A percentile compares a stretch with the other conserved stretches of the same genome.
Evolutionary conservation across 1,139 yeast species (phyloP).

Genomic region (Protomyces gravidus): DNA sequence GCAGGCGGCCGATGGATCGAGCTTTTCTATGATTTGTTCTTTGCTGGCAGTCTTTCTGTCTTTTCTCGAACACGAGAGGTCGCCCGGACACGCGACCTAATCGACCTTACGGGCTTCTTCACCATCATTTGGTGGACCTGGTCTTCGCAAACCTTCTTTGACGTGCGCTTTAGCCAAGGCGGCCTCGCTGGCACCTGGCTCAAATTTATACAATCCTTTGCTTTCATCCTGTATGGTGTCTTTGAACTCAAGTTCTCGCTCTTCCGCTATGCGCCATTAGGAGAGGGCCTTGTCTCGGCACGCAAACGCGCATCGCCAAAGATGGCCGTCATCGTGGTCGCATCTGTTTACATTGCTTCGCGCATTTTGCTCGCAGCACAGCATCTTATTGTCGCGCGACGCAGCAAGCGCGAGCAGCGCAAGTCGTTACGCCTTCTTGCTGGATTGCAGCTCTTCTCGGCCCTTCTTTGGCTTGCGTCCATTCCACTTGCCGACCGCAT

Average conservation of each 20-base stretch:
- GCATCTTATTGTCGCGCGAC: constrained; percentile 8
- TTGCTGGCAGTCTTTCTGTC: constrained; percentile 16
- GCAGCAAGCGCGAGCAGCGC: constrained; percentile 1
- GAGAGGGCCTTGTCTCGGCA: neutral
- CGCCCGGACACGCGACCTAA: constrained; percentile 6
- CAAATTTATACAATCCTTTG: constrained; percentile 9
- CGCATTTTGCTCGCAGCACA: constrained; percentile 13
- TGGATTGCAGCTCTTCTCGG: constrained; percentile 14
- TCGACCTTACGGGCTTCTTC: constrained; percentile 21
- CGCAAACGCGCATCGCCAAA: constrained; percentile 7
- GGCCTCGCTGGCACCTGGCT: constrained; percentile 7
- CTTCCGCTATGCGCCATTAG: neutral
- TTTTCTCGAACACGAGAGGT: constrained; percentile 19
- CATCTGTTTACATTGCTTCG: constrained; percentile 7
- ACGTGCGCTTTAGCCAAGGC: constrained; percentile 8
- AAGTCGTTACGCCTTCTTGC: constrained; percentile 7
- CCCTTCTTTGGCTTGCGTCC: constrained; percentile 16
- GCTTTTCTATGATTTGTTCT: constrained; percentile 25
- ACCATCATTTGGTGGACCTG: constrained; percentile 28
- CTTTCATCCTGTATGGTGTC: constrained; percentile 18
- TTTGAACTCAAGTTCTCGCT: constrained; percentile 18
- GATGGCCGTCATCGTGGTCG: constrained; percentile 8
- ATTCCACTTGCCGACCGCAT: constrained; percentile 1
- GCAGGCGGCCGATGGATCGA: constrained; percentile 25
- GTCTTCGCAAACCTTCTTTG: constrained; percentile 25